phyloP scores from a whole-genome alignment of 495 filamentous ascomycete genomes.

The Geoglossum glabrum region DNA sequence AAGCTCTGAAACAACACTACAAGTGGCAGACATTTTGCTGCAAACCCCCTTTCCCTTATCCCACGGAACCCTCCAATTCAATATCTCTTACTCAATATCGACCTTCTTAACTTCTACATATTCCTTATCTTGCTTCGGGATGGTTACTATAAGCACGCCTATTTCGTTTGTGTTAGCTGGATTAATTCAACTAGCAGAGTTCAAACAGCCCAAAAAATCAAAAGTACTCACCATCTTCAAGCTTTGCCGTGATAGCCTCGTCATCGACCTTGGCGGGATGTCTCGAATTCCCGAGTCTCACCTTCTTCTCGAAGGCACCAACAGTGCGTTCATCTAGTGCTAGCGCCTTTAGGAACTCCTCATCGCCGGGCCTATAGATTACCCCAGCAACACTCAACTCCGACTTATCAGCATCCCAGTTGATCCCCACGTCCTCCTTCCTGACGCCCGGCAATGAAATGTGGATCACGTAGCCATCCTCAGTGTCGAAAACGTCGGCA shows the following conservation, averaged over 20 bases:
- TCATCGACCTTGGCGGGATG: slow-evolving; percentile 42
- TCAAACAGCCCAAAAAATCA: not conserved
- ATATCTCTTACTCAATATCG: slow-evolving; percentile 15
- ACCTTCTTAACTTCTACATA: slow-evolving; percentile 20
- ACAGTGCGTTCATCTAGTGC: slow-evolving; percentile 41
- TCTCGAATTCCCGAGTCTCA: slow-evolving; percentile 33
- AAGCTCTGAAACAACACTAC: not conserved
- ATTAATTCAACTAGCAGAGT: slow-evolving; percentile 15
- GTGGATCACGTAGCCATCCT: slow-evolving; percentile 42
- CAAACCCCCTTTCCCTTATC: not conserved
- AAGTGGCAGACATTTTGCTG: not conserved
- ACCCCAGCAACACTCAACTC: slow-evolving; percentile 48
- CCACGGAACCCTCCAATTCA: not conserved
- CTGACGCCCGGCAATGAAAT: slow-evolving; percentile 55
- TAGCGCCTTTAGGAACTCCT: slow-evolving; percentile 47
- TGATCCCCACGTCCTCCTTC: slow-evolving; percentile 57
- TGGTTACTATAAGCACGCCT: slow-evolving; percentile 38
- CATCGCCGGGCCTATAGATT: slow-evolving; percentile 43
- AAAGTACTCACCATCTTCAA: slow-evolving; percentile 32
- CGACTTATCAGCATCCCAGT: slow-evolving; percentile 48
- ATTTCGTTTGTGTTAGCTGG: slow-evolving; percentile 8
- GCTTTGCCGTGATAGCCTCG: slow-evolving; percentile 45
- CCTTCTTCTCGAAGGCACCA: slow-evolving; percentile 51
- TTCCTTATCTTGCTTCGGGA: slow-evolving; percentile 38
- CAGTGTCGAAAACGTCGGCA: slow-evolving; percentile 52